Evolutionary conservation across 495 filamentous ascomycete genomes (phyloP).

Genomic region (Amorphotheca resinae): DNA sequence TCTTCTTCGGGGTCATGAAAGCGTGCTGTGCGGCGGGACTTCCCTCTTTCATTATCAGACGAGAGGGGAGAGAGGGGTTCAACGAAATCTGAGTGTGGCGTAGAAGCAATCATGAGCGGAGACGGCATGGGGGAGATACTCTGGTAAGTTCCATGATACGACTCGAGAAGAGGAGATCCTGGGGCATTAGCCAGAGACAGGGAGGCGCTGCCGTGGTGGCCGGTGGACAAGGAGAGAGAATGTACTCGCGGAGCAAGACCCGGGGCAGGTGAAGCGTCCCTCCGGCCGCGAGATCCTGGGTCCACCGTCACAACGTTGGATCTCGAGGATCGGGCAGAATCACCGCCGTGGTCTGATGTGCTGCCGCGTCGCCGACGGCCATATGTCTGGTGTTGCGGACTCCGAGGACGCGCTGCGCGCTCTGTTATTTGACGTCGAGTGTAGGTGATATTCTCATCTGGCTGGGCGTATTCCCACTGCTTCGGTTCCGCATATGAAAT

Average conservation of each 20-base stretch:
- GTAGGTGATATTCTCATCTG: slow-evolving; percentile 22
- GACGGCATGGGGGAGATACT: slow-evolving; percentile 92
- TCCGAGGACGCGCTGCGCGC: slow-evolving; percentile 16
- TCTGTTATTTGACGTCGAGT: slow-evolving; percentile 14
- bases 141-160: slow-evolving; percentile 91
- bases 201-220: slow-evolving; percentile 28
- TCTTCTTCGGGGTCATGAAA: slow-evolving; percentile 72
- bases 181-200: slow-evolving; percentile 42
- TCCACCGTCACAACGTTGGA: slow-evolving; percentile 28
- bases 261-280: slow-evolving; percentile 11
- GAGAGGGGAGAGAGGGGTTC: slow-evolving; percentile 15
- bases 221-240: slow-evolving; percentile 37
- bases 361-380: slow-evolving; percentile 16
- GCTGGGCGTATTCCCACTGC: slow-evolving; percentile 26
- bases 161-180: slow-evolving; percentile 75
- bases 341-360: slow-evolving; percentile 24
- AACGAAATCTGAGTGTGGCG: slow-evolving; percentile 13
- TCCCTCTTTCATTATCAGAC: slow-evolving; percentile 21
- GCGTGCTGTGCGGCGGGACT: slow-evolving; percentile 40
- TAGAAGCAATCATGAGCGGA: slow-evolving; percentile 39
- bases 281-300: slow-evolving; percentile 17
- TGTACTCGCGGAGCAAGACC: slow-evolving; percentile 26
- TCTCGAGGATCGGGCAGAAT: slow-evolving; percentile 30
- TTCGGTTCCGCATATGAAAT: slow-evolving; percentile 20
- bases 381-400: slow-evolving; percentile 18